Percentiles rank a stretch among this genome's conserved stretches.
Evolutionary conservation across 2,329 filamentous ascomycete species (phyloP).

Genomic region (Lecanoromycetidae sp.): DNA sequence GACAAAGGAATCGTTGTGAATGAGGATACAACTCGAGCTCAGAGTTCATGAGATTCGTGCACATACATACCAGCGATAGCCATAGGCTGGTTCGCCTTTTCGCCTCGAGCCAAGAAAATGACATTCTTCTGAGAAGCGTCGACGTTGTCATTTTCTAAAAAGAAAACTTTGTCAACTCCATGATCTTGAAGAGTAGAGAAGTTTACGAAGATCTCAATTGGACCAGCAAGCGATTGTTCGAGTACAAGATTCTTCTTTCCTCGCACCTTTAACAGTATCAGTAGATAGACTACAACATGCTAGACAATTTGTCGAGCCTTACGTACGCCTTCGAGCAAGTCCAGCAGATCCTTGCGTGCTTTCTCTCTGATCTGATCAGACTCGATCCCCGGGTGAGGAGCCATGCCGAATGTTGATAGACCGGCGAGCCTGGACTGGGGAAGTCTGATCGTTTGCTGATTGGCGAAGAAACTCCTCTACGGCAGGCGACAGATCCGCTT

Average conservation of each 20-base stretch:
- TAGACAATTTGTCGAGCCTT: slow-evolving; percentile 25
- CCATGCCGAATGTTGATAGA: slow-evolving; percentile 23
- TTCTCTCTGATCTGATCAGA: slow-evolving; percentile 37
- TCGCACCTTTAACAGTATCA: slow-evolving; percentile 55
- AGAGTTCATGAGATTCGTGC: background rate
- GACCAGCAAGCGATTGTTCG: slow-evolving; percentile 78
- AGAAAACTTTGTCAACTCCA: slow-evolving; percentile 94
- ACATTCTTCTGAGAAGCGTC: slow-evolving; percentile 92
- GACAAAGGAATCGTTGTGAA: background rate
- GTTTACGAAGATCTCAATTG: slow-evolving; percentile 83
- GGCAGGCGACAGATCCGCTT: background rate
- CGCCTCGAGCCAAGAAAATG: slow-evolving; percentile 82
- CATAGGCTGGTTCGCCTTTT: slow-evolving; percentile 73
- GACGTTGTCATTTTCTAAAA: slow-evolving; percentile 89
- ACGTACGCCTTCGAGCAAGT: slow-evolving; percentile 90
- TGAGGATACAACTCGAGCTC: too few relatives aligned
- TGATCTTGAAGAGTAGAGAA: slow-evolving; percentile 93
- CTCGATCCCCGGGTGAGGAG: slow-evolving; percentile 33
- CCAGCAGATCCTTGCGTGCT: slow-evolving; percentile 77
- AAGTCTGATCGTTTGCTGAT: background rate
- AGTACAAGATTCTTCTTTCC: slow-evolving; percentile 98
- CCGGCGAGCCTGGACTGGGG: background rate
- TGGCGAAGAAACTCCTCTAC: background rate
- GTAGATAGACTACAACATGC: slow-evolving; percentile 21
- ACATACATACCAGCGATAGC: slow-evolving; percentile 67